These are phyloP conservation scores for Fusarium drepaniforme DNA, from an alignment of 2,329 filamentous ascomycete genomes.

Conservation along the genomic window DNA sequence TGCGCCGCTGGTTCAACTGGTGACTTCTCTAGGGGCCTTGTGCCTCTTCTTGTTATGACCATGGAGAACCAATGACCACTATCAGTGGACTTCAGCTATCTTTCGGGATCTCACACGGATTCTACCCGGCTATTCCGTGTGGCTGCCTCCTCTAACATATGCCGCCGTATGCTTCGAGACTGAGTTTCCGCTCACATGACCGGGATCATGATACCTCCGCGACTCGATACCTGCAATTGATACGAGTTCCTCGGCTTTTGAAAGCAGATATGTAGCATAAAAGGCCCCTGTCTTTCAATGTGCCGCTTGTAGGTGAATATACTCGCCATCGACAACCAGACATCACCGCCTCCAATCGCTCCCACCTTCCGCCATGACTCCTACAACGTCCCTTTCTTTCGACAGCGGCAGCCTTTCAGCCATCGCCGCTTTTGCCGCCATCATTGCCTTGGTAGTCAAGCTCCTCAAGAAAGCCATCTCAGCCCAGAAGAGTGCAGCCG, in stretches of 20 bases:
- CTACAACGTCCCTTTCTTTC: background rate
- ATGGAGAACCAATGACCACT: background rate
- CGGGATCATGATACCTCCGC: background rate
- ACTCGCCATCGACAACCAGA: background rate
- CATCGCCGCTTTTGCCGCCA: constrained; percentile 14
- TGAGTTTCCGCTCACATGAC: background rate
- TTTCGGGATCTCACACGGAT: background rate
- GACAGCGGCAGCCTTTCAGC: constrained; percentile 35
- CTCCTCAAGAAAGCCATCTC: constrained; percentile 6
- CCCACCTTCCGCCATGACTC: background rate
- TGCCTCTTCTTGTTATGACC: background rate
- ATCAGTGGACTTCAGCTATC: no score
- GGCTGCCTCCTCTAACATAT: background rate
- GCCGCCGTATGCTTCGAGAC: background rate
- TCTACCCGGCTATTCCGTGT: background rate
- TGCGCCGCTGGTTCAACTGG: background rate
- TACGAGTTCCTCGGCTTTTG: background rate
- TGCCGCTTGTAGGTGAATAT: background rate
- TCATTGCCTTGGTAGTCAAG: constrained; percentile 48
- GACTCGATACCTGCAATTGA: background rate
- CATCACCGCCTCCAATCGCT: background rate
- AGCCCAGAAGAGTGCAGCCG: constrained; percentile 2
- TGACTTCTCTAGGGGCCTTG: background rate
- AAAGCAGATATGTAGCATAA: background rate
- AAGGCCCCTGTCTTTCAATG: background rate